Evolutionary conservation across 371 early-diverging fungal species (phyloP), one percentile per base, ranked within the genome.

Genomic region (Lichtheimia corymbifera): DNA sequence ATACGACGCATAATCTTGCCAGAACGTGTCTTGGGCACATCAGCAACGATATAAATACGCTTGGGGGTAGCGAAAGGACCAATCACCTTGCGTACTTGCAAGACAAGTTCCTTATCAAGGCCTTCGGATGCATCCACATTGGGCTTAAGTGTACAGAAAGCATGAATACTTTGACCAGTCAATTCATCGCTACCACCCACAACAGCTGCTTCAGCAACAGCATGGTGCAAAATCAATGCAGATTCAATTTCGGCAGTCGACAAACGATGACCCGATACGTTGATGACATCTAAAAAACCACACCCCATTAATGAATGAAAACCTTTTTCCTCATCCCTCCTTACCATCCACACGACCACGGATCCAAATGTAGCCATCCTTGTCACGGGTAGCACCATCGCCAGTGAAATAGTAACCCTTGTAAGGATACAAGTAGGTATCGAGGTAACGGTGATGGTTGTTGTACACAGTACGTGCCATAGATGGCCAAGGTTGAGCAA

Each of bases 221-320:
- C 70, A 5, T 79, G 76, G 67, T 96, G 88, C 27, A 76, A 68
- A 53, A 93, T 87, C 47, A 94, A 78, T 3, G 93, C 95, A 55
- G 93, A 92, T 71, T 97, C 97, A 51, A 99, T 92, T 83, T 99
- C 99, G 43, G 98, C 90, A 0, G 99, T 98, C 41, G 91, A 91
- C 61, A 99, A 71, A 62, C 99, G 91, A 79, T 99, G 99, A 4
- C 99, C 99, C 13, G 95, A 90, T n/a, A 99, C 97, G 79, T 99
- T 99, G 77, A 98, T 95, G 35, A 98, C 98, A 75, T 99, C 74
- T 51, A 69, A 24, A 15, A 50, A 22, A 35, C n/a, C 15, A 2
- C 12, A 3, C 27, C 3, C 30, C 14, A 40, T 17, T 50, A 24
- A 35, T 14, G 25, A 28, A 47, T 43, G 22, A 22, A 2, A 22